A percentile compares a stretch with the other conserved stretches of the same genome.
Conservation (phyloP, 164 flowering plant species). For the grape (Vitis vinifera) region ASM3070453v1 NC_081818.1:708001-708500, state of each 20-base stretch:
- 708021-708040: no score
- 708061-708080: slow-evolving; percentile 24
- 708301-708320: slow-evolving; percentile 78
- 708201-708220: slow-evolving; percentile 28
- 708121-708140: no score
- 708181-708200: no score
- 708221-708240: slow-evolving; percentile 83
- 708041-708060: neutral
- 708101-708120: no score
- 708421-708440: neutral
- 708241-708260: slow-evolving; percentile 95
- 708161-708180: no score
- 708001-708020: slow-evolving; percentile 12
- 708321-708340: slow-evolving; percentile 87
- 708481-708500: no score
- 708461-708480: neutral
- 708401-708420: neutral
- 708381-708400: slow-evolving; percentile 58
- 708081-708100: no score
- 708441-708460: neutral
- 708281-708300: slow-evolving; percentile 96
- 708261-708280: slow-evolving; percentile 93
- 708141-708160: neutral
- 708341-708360: slow-evolving; percentile 87
- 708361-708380: slow-evolving; percentile 92